A percentile compares a stretch with the other conserved stretches of the same genome.
Conservation (phyloP, 2,329 filamentous ascomycete species). For the Sporothrix sp. region DNA sequence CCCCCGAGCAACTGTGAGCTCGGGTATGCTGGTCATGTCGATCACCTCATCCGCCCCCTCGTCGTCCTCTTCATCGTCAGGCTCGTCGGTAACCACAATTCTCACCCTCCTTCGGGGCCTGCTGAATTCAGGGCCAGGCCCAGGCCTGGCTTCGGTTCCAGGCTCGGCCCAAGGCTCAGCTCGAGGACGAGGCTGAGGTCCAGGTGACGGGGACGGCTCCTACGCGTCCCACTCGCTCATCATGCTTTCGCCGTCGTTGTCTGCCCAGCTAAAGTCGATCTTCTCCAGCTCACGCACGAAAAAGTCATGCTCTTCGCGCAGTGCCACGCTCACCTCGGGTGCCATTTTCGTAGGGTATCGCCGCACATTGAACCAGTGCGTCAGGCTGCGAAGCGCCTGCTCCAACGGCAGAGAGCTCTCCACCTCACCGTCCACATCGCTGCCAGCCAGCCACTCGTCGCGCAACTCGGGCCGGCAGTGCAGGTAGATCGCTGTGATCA, state of each 20-base stretch:
- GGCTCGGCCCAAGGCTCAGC: no score
- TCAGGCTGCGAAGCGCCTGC: slow-evolving; percentile 78
- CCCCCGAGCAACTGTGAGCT: no score
- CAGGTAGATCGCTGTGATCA: slow-evolving; percentile 93
- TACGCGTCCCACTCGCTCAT: slow-evolving; percentile 19
- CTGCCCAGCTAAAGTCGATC: slow-evolving; percentile 47
- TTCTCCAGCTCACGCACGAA: slow-evolving; percentile 69
- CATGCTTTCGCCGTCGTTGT: slow-evolving; percentile 27
- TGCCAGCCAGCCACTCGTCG: slow-evolving; percentile 89
- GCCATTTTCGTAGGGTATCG: slow-evolving; percentile 72
- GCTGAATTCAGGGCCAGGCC: no score
- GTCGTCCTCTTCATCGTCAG: no score
- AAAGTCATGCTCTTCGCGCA: slow-evolving; percentile 69
- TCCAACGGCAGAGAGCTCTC: slow-evolving; percentile 88
- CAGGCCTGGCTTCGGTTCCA: no score
- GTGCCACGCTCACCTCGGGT: slow-evolving; percentile 43
- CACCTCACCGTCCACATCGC: slow-evolving; percentile 85
- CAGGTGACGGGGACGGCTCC: background rate
- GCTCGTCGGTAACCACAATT: no score
- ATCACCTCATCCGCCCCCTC: no score
- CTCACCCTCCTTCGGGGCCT: no score
- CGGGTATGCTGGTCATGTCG: no score
- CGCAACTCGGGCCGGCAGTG: slow-evolving; percentile 86
- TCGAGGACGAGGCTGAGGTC: no score
- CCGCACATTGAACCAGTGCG: slow-evolving; percentile 88